phyloP scores from a whole-genome alignment of 129 eudicot genomes.

The Flaveria sonorensis region DNA sequence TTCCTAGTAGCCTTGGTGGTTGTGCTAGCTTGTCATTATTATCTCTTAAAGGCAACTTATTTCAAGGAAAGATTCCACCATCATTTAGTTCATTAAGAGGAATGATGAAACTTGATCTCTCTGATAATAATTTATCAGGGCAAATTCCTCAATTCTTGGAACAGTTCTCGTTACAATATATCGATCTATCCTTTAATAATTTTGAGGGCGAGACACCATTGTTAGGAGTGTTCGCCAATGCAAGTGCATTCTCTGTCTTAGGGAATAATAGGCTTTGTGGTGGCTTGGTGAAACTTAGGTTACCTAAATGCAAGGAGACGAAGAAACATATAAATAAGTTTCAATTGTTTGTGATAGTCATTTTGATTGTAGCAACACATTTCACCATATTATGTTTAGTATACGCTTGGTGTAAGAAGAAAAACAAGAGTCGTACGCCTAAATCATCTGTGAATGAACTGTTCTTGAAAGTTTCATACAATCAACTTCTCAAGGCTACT shows the following conservation, averaged over 20 bases:
- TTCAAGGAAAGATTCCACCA: constrained; percentile 16
- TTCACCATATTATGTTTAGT: neutral
- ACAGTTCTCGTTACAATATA: neutral
- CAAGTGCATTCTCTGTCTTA: neutral
- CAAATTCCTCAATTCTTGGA: constrained; percentile 11
- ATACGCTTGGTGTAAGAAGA: constrained; percentile 12
- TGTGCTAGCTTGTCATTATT: neutral
- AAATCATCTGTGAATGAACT: neutral
- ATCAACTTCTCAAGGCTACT: constrained; percentile 37
- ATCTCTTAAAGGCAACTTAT: constrained; percentile 7
- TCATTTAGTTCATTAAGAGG: constrained; percentile 1
- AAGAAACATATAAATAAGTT: neutral
- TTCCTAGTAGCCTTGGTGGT: constrained; percentile 12
- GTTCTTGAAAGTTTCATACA: constrained; percentile 21
- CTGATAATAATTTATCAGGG: constrained; percentile 13
- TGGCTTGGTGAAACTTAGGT: constrained; percentile 20
- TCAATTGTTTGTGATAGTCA: neutral
- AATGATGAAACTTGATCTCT: neutral
- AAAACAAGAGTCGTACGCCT: neutral
- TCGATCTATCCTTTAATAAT: neutral
- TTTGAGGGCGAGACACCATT: neutral
- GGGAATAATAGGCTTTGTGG: constrained; percentile 21
- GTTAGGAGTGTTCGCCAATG: neutral
- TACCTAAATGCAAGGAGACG: constrained; percentile 8
- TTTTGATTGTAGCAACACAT: neutral